A percentile compares a stretch with the other conserved stretches of the same genome.
phyloP scores from a whole-genome alignment of 2,329 filamentous ascomycete genomes.

The Alternaria postmessia region DNA sequence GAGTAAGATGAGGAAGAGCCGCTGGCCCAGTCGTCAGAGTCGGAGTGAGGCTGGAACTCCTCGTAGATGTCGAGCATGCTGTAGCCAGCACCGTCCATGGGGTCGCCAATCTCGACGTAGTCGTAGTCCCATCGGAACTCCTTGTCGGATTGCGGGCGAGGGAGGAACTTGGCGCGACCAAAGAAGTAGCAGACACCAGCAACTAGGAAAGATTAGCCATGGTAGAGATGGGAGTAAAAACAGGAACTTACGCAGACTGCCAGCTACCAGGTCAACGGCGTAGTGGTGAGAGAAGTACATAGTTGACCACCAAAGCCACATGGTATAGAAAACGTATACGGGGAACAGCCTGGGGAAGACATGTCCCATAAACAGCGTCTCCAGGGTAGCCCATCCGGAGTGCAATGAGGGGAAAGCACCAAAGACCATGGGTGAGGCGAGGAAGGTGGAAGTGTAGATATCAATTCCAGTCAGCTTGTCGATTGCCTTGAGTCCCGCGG shows the following conservation, averaged over 20 bases:
- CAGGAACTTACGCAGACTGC: conserved; percentile 66
- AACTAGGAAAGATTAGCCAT: conserved; percentile 45
- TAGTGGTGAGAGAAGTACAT: conserved; percentile 99
- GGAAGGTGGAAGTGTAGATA: conserved; percentile 92
- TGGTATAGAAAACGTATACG: conserved; percentile 81
- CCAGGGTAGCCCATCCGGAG: conserved; percentile 85
- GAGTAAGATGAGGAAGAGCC: conserved; percentile 82
- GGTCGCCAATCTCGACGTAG: conserved; percentile 84
- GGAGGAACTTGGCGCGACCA: conserved; percentile 80
- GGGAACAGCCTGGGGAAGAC: conserved; percentile 85
- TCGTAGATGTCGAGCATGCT: conserved; percentile 66
- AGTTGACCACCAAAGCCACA: conserved; percentile 98
- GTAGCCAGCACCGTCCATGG: conserved; percentile 57
- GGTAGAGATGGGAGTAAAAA: not conserved
- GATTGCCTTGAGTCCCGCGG: conserved; percentile 86
- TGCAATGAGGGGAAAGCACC: conserved; percentile 95
- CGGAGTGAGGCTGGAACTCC: conserved; percentile 60
- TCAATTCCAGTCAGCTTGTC: conserved; percentile 91
- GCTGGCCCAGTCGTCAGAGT: conserved; percentile 90
- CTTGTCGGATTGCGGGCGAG: conserved; percentile 84
- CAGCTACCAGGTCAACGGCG: conserved; percentile 88
- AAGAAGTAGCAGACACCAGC: conserved; percentile 84
- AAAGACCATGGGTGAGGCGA: conserved; percentile 88
- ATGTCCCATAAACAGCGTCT: conserved; percentile 92
- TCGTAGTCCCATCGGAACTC: conserved; percentile 94